phyloP scores from a whole-genome alignment of 2,329 filamentous ascomycete species.

The Tolypocladium endophyticum region DNA sequence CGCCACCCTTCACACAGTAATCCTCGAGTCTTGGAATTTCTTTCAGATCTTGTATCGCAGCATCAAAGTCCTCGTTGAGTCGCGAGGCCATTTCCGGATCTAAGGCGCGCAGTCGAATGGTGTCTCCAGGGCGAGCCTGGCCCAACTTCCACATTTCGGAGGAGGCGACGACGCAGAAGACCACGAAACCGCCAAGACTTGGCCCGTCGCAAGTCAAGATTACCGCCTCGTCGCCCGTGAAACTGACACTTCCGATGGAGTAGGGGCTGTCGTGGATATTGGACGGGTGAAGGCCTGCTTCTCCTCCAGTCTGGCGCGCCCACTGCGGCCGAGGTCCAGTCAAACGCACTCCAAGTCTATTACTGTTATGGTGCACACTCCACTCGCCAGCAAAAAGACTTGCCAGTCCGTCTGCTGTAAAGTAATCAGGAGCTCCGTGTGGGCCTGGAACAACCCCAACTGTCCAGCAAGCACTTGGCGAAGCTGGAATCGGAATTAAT shows the following conservation, averaged over 20 bases:
- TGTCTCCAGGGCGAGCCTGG: slow-evolving; percentile 27
- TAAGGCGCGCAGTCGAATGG: slow-evolving; percentile 20
- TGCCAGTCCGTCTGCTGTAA: slow-evolving; percentile 19
- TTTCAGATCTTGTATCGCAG: slow-evolving; percentile 11
- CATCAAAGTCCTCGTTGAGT: slow-evolving; percentile 10
- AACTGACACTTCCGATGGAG: slow-evolving; percentile 29
- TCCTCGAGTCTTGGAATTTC: neutral
- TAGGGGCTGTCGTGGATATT: slow-evolving; percentile 30
- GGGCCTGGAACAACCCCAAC: slow-evolving; percentile 27
- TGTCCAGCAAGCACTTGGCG: slow-evolving; percentile 15
- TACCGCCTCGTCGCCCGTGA: slow-evolving; percentile 30
- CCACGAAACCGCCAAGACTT: slow-evolving; percentile 29
- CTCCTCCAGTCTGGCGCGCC: slow-evolving; percentile 24
- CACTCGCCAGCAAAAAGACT: slow-evolving; percentile 23
- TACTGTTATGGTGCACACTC: slow-evolving; percentile 29
- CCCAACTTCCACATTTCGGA: slow-evolving; percentile 32
- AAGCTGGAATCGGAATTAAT: slow-evolving; percentile 10
- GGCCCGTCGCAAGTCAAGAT: slow-evolving; percentile 28
- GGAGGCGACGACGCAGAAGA: slow-evolving; percentile 24
- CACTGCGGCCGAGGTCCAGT: slow-evolving; percentile 25
- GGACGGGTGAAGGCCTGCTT: slow-evolving; percentile 28
- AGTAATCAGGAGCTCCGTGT: slow-evolving; percentile 25
- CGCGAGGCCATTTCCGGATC: slow-evolving; percentile 12
- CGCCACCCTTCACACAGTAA: neutral
- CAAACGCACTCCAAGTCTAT: slow-evolving; percentile 27